These are phyloP conservation scores for Fusarium foetens DNA, from an alignment of 2,329 filamentous ascomycete genomes.

Conservation along the genomic window DNA sequence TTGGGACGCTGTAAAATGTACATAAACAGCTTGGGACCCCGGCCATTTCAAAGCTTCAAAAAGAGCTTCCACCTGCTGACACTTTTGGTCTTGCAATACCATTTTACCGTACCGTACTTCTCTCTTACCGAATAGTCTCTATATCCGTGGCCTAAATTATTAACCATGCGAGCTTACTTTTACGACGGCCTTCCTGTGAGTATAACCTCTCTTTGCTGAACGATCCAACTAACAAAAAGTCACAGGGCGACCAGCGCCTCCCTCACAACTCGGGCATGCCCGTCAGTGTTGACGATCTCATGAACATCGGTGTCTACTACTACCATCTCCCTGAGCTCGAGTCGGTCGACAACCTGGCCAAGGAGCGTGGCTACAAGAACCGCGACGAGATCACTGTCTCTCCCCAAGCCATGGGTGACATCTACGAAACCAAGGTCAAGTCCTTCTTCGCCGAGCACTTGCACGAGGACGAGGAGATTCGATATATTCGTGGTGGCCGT, in stretches of 20 bases:
- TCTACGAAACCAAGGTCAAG: constrained; percentile 94
- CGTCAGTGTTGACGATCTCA: constrained; percentile 73
- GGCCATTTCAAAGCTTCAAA: constrained; percentile 20
- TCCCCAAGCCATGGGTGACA: constrained; percentile 82
- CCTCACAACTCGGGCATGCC: constrained; percentile 85
- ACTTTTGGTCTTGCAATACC: background rate
- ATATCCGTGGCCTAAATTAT: background rate
- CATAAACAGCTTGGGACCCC: constrained; percentile 27
- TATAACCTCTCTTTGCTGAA: constrained; percentile 18
- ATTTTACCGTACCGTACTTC: background rate
- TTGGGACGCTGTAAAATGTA: constrained; percentile 10
- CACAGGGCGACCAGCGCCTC: constrained; percentile 89
- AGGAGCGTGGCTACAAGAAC: constrained; percentile 86
- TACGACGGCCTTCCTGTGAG: constrained; percentile 66
- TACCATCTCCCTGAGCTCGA: constrained; percentile 71
- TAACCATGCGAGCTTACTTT: constrained; percentile 66
- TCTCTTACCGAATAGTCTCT: background rate
- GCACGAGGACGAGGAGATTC: constrained; percentile 98
- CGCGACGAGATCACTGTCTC: constrained; percentile 93
- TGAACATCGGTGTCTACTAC: constrained; percentile 83
- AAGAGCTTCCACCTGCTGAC: constrained; percentile 14
- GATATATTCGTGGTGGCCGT: constrained; percentile 87
- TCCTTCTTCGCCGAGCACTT: constrained; percentile 94
- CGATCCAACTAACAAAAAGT: constrained; percentile 24
- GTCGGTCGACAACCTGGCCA: constrained; percentile 78